Conservation (phyloP, 2,329 filamentous ascomycete genomes). For the Venturia aucupariae region DNA sequence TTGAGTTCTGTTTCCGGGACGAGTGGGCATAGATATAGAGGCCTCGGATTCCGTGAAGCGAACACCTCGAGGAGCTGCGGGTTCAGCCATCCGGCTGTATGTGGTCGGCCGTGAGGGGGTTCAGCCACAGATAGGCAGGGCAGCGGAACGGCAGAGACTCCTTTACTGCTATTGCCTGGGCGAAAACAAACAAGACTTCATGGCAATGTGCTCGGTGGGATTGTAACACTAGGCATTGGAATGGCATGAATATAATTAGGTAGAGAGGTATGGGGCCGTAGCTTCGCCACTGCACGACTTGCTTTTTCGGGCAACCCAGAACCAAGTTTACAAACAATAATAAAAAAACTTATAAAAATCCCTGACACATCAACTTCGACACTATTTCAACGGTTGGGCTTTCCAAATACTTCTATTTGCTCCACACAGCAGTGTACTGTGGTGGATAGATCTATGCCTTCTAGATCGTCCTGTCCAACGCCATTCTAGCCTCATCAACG, state of each 20-base stretch:
- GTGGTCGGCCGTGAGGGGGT: not conserved
- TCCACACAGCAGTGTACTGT: not conserved
- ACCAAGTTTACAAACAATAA: too few relatives aligned
- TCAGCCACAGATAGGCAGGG: not conserved
- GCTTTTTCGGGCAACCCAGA: not conserved
- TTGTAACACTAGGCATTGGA: not conserved
- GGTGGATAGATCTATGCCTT: not conserved
- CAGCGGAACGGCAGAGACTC: not conserved
- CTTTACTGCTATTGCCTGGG: not conserved
- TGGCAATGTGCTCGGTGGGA: not conserved
- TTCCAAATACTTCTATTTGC: not conserved
- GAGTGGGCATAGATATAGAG: not conserved
- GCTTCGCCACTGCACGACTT: not conserved
- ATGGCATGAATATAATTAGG: not conserved
- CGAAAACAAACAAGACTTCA: not conserved
- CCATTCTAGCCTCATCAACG: too few relatives aligned
- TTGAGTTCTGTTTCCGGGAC: not conserved
- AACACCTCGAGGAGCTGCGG: not conserved
- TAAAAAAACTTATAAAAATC: too few relatives aligned
- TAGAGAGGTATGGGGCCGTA: not conserved
- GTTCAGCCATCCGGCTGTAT: not conserved
- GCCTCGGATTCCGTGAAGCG: not conserved
- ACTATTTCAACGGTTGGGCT: not conserved
- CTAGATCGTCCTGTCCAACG: not conserved
- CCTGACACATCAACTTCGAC: not conserved